Conservation (phyloP, 257 asterid species). For the Ligustrum vulgare region DNA sequence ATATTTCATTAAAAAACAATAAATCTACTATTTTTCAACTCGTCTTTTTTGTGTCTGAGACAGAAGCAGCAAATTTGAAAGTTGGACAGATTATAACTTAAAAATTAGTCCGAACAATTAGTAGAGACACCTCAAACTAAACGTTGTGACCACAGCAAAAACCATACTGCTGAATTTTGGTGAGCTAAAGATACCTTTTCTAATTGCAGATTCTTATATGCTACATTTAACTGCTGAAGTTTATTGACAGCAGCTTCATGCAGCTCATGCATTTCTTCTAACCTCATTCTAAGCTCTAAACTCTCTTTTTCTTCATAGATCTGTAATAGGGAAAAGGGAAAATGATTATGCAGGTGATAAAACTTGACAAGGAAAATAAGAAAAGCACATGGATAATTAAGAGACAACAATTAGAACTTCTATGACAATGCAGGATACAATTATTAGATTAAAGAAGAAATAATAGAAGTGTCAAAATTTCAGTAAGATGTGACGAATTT, state of each 20-base stretch:
- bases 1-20: slow-evolving; percentile 16
- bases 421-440: neutral
- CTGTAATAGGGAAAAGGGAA: slow-evolving; percentile 30
- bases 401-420: neutral
- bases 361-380: neutral
- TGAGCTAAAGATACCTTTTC: slow-evolving; percentile 60
- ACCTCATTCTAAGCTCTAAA: slow-evolving; percentile 46
- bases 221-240: slow-evolving; percentile 48
- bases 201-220: slow-evolving; percentile 47
- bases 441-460: neutral
- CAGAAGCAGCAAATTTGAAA: neutral
- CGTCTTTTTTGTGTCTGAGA: neutral
- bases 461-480: neutral
- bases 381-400: neutral
- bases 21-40: slow-evolving; percentile 8
- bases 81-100: neutral
- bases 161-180: neutral
- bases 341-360: slow-evolving; percentile 15
- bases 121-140: neutral
- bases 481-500: slow-evolving; percentile 7
- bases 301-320: slow-evolving; percentile 47
- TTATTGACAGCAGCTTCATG: slow-evolving; percentile 52
- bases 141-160: neutral
- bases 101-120: neutral
- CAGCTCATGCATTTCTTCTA: slow-evolving; percentile 60